Percentiles rank a stretch among this genome's conserved stretches.
Conservation (phyloP, 2,329 filamentous ascomycete species). For the Seiridium unicorne region DNA sequence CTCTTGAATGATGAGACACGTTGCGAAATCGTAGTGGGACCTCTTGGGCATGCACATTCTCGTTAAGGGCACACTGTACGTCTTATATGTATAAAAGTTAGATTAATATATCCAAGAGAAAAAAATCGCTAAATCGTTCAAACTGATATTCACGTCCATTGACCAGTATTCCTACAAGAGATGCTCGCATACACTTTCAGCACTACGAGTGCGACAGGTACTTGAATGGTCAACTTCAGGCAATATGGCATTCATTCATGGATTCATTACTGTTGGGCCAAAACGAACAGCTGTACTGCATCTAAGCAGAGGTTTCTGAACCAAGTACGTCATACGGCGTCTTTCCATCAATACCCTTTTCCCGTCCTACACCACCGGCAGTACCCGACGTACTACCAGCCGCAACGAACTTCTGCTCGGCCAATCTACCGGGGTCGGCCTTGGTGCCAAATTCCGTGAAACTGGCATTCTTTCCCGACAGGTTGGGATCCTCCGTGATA, state of each 20-base stretch:
- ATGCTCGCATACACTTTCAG: too few species aligned
- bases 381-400: slow-evolving; percentile 55
- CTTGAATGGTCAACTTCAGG: too few species aligned
- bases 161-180: too few species aligned
- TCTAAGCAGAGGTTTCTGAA: background rate
- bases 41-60: too few species aligned
- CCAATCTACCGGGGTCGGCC: slow-evolving; percentile 44
- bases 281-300: background rate
- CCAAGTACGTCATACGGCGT: slow-evolving; percentile 20
- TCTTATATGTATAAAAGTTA: too few species aligned
- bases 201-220: too few species aligned
- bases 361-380: slow-evolving; percentile 38
- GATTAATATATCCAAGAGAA: too few species aligned
- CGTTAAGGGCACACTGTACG: too few species aligned
- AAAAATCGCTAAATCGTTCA: too few species aligned
- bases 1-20: slow-evolving; percentile 18
- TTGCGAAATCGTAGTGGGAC: background rate
- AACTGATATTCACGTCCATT: too few species aligned
- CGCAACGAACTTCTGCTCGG: slow-evolving; percentile 40
- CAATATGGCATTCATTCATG: too few species aligned
- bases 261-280: too few species aligned
- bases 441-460: slow-evolving; percentile 42
- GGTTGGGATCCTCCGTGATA: slow-evolving; percentile 33
- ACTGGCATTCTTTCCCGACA: slow-evolving; percentile 36
- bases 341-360: slow-evolving; percentile 31